phyloP scores from a whole-genome alignment of 208 protist genomes.

The Acanthamoeba lenticulata region DNA sequence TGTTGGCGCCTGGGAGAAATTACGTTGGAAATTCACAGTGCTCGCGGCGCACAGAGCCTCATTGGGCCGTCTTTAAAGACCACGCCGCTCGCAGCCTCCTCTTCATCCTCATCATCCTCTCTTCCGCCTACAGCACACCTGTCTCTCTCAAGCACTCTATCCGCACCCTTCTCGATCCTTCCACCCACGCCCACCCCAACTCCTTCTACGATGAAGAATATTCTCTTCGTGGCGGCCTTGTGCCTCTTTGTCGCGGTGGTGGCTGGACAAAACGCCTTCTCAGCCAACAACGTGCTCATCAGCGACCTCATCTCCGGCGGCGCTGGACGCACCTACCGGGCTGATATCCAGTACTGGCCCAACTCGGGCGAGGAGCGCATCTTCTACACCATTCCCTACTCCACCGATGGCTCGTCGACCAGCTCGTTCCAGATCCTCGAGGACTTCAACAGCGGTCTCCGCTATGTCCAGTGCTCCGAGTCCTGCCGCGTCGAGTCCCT shows the following conservation, averaged over 20 bases:
- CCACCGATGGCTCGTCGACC: not conserved
- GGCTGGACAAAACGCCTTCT: not conserved
- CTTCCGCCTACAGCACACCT: not conserved
- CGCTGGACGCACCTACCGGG: not conserved
- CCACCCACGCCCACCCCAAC: not conserved
- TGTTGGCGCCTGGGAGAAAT: not conserved
- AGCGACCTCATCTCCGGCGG: not conserved
- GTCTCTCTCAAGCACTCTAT: not conserved
- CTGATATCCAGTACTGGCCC: not conserved
- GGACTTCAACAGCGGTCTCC: not conserved
- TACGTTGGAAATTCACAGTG: not conserved
- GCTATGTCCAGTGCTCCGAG: not conserved
- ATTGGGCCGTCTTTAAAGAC: not conserved
- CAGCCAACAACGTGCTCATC: not conserved
- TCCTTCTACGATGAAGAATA: not conserved
- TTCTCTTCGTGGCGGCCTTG: not conserved
- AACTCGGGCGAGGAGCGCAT: not conserved
- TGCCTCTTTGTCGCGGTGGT: not conserved
- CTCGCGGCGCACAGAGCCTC: not conserved
- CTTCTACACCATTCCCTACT: constrained; percentile 3
- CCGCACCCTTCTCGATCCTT: not conserved
- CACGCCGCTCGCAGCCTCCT: too few relatives aligned
- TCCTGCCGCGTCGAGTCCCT: not conserved
- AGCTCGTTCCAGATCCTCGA: not conserved
- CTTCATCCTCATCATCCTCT: not conserved